phyloP scores from a whole-genome alignment of 352 stramenopile species.

The Achlya hypogyna region DNA sequence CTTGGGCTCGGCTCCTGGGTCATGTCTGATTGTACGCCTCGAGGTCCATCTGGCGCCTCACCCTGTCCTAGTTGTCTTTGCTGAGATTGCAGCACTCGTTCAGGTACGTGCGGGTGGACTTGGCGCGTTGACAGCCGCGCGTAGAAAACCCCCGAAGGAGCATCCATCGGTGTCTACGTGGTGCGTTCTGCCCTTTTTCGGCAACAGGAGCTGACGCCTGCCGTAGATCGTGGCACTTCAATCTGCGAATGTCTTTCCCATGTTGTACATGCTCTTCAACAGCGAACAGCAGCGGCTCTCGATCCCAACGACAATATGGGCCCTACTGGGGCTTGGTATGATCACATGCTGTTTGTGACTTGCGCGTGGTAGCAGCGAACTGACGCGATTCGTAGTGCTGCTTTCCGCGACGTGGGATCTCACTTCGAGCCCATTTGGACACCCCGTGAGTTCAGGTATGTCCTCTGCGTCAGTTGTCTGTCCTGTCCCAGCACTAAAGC shows the following conservation, averaged over 20 bases:
- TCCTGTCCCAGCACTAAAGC: background rate
- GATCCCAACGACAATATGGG: conserved; percentile 44
- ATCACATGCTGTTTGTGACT: conserved; percentile 21
- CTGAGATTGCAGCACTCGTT: conserved; percentile 3
- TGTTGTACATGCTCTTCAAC: conserved; percentile 62
- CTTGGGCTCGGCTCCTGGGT: conserved; percentile 56
- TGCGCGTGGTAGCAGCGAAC: background rate
- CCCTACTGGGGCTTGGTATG: conserved; percentile 39
- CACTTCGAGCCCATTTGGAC: conserved; percentile 36
- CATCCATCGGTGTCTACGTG: conserved; percentile 59
- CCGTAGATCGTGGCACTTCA: conserved; percentile 51
- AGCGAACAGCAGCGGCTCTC: conserved; percentile 31
- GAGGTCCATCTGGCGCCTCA: no score
- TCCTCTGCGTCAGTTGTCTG: background rate
- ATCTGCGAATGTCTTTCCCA: conserved; percentile 57
- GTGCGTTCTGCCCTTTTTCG: conserved; percentile 12
- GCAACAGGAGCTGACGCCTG: background rate
- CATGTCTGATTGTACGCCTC: conserved; percentile 43
- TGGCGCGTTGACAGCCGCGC: background rate
- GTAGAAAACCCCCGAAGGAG: conserved; percentile 39
- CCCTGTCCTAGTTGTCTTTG: conserved; percentile 20
- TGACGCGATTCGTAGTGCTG: conserved; percentile 25
- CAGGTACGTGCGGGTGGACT: conserved; percentile 7
- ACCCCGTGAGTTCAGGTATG: conserved; percentile 31
- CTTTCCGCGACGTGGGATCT: conserved; percentile 45